Conservation (phyloP, 352 stramenopile species). For the Pythium monospermum region DNA sequence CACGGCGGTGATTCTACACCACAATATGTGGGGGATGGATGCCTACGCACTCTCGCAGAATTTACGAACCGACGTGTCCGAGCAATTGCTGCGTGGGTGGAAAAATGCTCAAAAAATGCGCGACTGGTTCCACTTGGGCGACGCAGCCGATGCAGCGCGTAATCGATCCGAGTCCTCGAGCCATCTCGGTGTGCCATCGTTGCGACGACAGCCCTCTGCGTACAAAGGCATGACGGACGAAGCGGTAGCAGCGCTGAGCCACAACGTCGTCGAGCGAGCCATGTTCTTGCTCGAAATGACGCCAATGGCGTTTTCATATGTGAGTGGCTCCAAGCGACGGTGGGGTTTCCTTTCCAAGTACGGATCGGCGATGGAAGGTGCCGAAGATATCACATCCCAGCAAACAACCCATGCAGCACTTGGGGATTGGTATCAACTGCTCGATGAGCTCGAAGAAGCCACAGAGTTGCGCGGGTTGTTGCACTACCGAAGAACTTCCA, state of each 20-base stretch:
- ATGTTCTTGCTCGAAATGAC: conserved; percentile 70
- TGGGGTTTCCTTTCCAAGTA: conserved; percentile 76
- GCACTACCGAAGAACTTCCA: conserved; percentile 71
- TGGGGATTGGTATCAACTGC: conserved; percentile 76
- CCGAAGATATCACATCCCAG: conserved; percentile 23
- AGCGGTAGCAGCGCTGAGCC: conserved; percentile 54
- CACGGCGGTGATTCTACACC: conserved; percentile 75
- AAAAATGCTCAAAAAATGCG: conserved; percentile 87
- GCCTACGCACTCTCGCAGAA: conserved; percentile 61
- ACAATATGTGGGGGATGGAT: conserved; percentile 87
- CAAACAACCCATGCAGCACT: conserved; percentile 36
- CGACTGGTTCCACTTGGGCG: conserved; percentile 80
- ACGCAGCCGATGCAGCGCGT: conserved; percentile 54
- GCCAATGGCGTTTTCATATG: conserved; percentile 70
- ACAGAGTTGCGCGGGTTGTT: conserved; percentile 68
- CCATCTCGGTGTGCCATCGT: conserved; percentile 27
- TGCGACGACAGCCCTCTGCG: conserved; percentile 65
- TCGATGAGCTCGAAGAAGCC: conserved; percentile 72
- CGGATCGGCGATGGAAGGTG: conserved; percentile 40
- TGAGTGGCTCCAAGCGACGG: conserved; percentile 57
- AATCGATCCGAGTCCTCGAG: conserved; percentile 29
- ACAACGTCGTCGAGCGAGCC: conserved; percentile 68
- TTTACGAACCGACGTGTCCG: conserved; percentile 51
- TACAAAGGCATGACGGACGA: conserved; percentile 75
- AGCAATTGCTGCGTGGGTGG: conserved; percentile 65